A percentile compares a stretch with the other conserved stretches of the same genome.
phyloP scores from a whole-genome alignment of 257 asterid species.

The Plantago major region DNA sequence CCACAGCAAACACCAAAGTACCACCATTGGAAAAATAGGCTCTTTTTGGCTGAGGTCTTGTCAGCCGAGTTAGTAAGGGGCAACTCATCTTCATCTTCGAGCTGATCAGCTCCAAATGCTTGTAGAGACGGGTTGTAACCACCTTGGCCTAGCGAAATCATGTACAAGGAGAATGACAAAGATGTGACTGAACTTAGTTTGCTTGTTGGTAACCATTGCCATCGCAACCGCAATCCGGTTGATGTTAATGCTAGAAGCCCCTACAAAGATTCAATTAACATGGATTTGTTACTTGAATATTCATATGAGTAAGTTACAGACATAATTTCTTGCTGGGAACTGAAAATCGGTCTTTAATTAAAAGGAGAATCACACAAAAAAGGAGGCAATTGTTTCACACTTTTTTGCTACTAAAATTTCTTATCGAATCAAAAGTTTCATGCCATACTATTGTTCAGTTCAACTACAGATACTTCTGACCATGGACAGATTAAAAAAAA shows the following conservation, averaged over 20 bases:
- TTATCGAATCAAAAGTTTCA: no score
- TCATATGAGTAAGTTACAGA: no score
- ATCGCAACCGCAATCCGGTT: constrained; percentile 37
- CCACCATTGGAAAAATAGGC: constrained; percentile 88
- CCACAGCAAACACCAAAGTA: constrained; percentile 88
- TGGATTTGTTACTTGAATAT: no score
- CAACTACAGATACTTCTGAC: no score
- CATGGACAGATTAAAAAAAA: no score
- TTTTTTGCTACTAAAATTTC: no score
- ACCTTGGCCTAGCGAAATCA: constrained; percentile 81
- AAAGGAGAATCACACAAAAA: not conserved
- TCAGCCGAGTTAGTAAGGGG: constrained; percentile 26
- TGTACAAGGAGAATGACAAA: constrained; percentile 53
- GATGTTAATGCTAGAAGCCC: constrained; percentile 80
- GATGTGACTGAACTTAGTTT: constrained; percentile 37
- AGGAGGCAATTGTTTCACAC: no score
- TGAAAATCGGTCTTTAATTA: not conserved
- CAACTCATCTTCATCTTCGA: constrained; percentile 41
- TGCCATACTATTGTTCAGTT: no score
- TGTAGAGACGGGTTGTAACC: constrained; percentile 89
- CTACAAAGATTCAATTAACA: constrained; percentile 25
- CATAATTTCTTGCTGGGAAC: not conserved
- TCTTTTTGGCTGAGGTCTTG: constrained; percentile 39
- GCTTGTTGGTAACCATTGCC: constrained; percentile 46
- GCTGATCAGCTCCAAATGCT: constrained; percentile 88